Percentiles rank a stretch among this genome's conserved stretches.
phyloP scores from a whole-genome alignment of 108 stramenopile genomes.

The Cyclotella cryptica region DNA sequence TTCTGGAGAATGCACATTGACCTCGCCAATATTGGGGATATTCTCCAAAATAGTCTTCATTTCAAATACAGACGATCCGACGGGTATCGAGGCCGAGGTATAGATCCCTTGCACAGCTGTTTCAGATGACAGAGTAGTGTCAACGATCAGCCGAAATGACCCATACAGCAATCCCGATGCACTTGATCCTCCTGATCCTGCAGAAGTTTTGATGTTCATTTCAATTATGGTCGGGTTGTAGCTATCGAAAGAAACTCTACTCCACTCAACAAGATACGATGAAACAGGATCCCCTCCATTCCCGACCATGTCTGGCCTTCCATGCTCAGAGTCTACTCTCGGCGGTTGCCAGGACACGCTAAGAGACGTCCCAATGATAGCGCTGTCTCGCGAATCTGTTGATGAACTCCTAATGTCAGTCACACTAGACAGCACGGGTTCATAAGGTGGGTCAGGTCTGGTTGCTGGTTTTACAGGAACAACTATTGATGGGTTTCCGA shows the following conservation, averaged over 20 bases:
- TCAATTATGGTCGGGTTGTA: constrained; percentile 51
- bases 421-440: constrained; percentile 46
- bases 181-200: constrained; percentile 31
- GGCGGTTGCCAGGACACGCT: constrained; percentile 59
- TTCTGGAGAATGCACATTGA: constrained; percentile 56
- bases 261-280: constrained; percentile 67
- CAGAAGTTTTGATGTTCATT: constrained; percentile 42
- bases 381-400: constrained; percentile 26
- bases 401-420: constrained; percentile 31
- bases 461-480: constrained; percentile 58
- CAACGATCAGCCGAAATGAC: constrained; percentile 43
- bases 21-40: constrained; percentile 77
- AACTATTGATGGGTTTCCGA: constrained; percentile 37
- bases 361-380: constrained; percentile 52
- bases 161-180: constrained; percentile 42
- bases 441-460: constrained; percentile 59
- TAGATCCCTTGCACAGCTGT: constrained; percentile 34
- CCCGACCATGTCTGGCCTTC: constrained; percentile 56
- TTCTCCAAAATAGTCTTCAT: constrained; percentile 78
- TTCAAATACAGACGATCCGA: constrained; percentile 34
- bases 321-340: constrained; percentile 44
- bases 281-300: constrained; percentile 61
- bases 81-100: constrained; percentile 50
- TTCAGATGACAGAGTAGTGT: constrained; percentile 29
- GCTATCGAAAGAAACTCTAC: constrained; percentile 46